These are phyloP conservation scores for Cercospora nicotianae DNA, from an alignment of 2,329 filamentous ascomycete genomes.

Conservation along the genomic window DNA sequence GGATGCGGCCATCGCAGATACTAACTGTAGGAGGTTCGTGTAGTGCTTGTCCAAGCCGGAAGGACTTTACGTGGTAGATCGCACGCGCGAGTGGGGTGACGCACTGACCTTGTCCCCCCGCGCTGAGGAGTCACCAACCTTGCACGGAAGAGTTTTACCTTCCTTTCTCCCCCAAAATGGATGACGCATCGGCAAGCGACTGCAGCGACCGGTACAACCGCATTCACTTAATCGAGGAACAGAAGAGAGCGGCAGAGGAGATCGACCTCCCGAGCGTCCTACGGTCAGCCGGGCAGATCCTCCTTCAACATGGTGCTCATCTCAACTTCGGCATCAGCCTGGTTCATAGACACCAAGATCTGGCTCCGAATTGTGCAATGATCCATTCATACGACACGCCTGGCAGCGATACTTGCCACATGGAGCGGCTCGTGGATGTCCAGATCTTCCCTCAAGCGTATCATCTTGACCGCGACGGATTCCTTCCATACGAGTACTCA, in stretches of 20 bases:
- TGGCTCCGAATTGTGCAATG: slow-evolving; percentile 2
- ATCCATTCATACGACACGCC: slow-evolving; percentile 2
- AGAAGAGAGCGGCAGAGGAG: background rate
- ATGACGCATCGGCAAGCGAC: background rate
- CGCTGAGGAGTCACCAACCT: background rate
- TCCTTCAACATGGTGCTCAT: background rate
- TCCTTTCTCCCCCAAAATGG: background rate
- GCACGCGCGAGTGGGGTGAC: slow-evolving; percentile 1
- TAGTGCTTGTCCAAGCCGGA: background rate
- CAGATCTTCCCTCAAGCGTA: slow-evolving; percentile 1
- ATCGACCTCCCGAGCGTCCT: background rate
- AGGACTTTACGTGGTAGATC: background rate
- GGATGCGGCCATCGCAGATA: slow-evolving; percentile 1
- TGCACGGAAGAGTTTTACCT: background rate
- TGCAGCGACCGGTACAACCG: slow-evolving; percentile 1
- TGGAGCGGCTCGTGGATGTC: background rate
- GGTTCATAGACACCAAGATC: slow-evolving; percentile 1
- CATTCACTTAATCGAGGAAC: slow-evolving; percentile 1
- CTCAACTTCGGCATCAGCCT: slow-evolving; percentile 3
- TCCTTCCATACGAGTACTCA: slow-evolving; percentile 2
- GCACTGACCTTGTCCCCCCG: background rate
- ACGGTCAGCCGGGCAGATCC: background rate
- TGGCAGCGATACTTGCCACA: slow-evolving; percentile 3
- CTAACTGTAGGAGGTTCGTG: background rate
- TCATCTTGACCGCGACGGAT: slow-evolving; percentile 1